Base-by-base conservation (phyloP, 2,329 filamentous ascomycete species). In the Alternaria ventricosa region DNA sequence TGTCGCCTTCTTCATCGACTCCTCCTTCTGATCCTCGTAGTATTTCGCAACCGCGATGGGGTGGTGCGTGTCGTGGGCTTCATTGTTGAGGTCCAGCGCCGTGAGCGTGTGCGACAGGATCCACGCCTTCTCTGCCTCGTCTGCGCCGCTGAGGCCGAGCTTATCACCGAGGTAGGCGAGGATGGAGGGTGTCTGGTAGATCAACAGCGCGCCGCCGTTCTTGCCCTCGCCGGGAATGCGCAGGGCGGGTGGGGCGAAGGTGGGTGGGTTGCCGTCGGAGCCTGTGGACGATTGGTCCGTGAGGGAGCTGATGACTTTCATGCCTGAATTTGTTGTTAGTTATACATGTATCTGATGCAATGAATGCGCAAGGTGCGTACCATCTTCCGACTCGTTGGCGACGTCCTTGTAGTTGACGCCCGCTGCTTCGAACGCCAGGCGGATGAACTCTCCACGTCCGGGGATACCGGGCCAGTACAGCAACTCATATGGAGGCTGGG, bases 61-160 rank as follows among this genome's bases (percentile, higher is more conserved):
- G 73, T 95, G 92, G 76, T 95, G 92, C 25, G 87, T 89, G 71
- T 94, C 90, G 75, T 94, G 92, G 1, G 88, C 78, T 80, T 94
- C 92, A 68, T 90, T 89, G 72, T 87, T 87, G 50, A 94, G 78
- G 71, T 95, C 92, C 18, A 94, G 79, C 1, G 90, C 89, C 4
- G 92, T 94, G 62, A 94, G 79, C 0, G 86, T 84, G 27, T 94
- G 84, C 51, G 83, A 84, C 61, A 92, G 88, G 65, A 93, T 82
- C 59, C 86, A 84, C 66, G 86, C 89, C 49, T 86, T 78, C 5
- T 82, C 87, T 3, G 74, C 70, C 55, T 83, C 82, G 57, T 83
- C 84, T 2, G 83, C 81, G 4, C 84, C 83, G 0, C 84, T 85
- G 1, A 93, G 83, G 0, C 86, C 87, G 0, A 92, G 81, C 57